phyloP scores from a whole-genome alignment of 768 basidiomycete species.

The Pisolithus albus region DNA sequence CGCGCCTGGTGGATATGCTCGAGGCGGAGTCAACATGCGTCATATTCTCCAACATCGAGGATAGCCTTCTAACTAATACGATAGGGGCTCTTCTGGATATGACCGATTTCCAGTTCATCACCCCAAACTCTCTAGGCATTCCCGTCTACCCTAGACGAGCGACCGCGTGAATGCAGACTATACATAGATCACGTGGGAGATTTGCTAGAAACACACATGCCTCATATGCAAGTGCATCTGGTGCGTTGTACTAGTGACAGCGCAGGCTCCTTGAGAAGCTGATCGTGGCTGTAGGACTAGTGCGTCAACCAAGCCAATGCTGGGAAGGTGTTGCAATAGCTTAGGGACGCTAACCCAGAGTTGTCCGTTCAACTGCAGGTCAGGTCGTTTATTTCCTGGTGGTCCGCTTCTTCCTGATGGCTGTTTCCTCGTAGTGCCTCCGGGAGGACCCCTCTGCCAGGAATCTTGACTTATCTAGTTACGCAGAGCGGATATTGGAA shows the following conservation, averaged over 20 bases:
- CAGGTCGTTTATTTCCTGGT: too few species aligned
- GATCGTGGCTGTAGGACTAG: slow-evolving; percentile 50
- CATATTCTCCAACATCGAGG: slow-evolving; percentile 92
- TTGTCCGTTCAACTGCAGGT: too few species aligned
- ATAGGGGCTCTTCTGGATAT: slow-evolving; percentile 33
- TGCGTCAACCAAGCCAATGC: slow-evolving; percentile 61
- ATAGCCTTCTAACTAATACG: slow-evolving; percentile 83
- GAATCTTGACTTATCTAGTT: too few species aligned
- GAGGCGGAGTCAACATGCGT: slow-evolving; percentile 71
- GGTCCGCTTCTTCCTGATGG: too few species aligned
- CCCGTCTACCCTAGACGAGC: slow-evolving; percentile 80
- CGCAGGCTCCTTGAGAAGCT: neutral
- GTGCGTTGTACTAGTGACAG: slow-evolving; percentile 34
- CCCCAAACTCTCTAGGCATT: slow-evolving; percentile 47
- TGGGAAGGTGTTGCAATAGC: too few species aligned
- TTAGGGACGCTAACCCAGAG: too few species aligned
- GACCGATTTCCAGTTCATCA: neutral
- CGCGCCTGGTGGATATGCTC: slow-evolving; percentile 63
- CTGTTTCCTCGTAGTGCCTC: too few species aligned
- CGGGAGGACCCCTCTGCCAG: too few species aligned
- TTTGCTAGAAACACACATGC: slow-evolving; percentile 66
- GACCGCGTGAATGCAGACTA: slow-evolving; percentile 86
- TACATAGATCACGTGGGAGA: slow-evolving; percentile 90
- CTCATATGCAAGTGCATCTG: slow-evolving; percentile 75
- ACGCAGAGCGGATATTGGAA: slow-evolving; percentile 64